Evolutionary conservation across 2,329 filamentous ascomycete species (phyloP).

Genomic region (Endocalyx cinctus): DNA sequence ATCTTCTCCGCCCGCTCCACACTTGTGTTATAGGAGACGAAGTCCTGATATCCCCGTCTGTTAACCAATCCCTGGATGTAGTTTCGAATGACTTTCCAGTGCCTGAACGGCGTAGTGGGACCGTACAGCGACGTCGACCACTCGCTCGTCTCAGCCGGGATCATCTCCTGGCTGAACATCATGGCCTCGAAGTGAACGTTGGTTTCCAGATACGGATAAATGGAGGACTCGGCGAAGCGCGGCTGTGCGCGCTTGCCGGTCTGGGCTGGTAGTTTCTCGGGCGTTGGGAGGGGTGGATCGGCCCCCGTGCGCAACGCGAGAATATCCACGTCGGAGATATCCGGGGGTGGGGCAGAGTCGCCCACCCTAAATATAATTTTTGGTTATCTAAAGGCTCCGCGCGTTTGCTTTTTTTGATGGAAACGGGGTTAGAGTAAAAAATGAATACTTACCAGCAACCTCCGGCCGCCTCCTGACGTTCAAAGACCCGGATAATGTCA

Average conservation of each 20-base stretch:
- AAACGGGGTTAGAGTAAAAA: neutral
- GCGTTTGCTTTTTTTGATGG: neutral
- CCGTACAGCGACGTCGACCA: slow-evolving; percentile 46
- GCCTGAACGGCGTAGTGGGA: slow-evolving; percentile 54
- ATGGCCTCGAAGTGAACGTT: slow-evolving; percentile 58
- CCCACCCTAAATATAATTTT: slow-evolving; percentile 33
- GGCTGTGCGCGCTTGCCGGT: slow-evolving; percentile 36
- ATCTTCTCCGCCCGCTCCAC: slow-evolving; percentile 55
- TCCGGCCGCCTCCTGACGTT: slow-evolving; percentile 53
- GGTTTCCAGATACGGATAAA: slow-evolving; percentile 62
- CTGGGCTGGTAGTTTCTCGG: slow-evolving; percentile 41
- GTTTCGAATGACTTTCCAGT: slow-evolving; percentile 51
- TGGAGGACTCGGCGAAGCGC: slow-evolving; percentile 52
- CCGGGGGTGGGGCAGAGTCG: slow-evolving; percentile 32
- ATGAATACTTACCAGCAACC: slow-evolving; percentile 49
- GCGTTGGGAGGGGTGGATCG: slow-evolving; percentile 44
- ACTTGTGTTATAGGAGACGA: slow-evolving; percentile 53
- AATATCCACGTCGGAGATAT: slow-evolving; percentile 38
- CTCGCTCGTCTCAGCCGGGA: slow-evolving; percentile 39
- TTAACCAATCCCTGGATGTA: slow-evolving; percentile 51
- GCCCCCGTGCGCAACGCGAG: slow-evolving; percentile 46
- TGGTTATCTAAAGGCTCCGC: neutral
- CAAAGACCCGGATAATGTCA: slow-evolving; percentile 57
- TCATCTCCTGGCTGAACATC: slow-evolving; percentile 54
- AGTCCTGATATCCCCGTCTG: slow-evolving; percentile 47